phyloP scores from a whole-genome alignment of 768 basidiomycete species.

The Boletus eberwhitei region DNA sequence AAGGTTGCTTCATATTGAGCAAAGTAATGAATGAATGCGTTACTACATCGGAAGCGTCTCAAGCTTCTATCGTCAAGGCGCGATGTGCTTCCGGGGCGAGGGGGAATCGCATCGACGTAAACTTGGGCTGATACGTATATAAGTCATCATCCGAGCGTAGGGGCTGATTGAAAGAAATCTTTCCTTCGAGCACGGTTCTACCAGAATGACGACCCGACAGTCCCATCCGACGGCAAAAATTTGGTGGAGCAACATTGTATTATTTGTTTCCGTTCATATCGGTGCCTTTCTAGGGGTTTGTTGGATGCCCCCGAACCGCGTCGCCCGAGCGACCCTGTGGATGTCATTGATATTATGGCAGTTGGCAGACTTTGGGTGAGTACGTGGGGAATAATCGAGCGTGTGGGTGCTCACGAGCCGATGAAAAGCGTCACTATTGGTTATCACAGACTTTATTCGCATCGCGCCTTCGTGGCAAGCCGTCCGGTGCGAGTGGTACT shows the following conservation, averaged over 20 bases:
- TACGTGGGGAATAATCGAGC: background rate
- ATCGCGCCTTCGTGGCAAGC: constrained; percentile 4
- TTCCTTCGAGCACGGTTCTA: background rate
- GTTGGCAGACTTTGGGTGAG: constrained; percentile 9
- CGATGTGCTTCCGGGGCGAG: background rate
- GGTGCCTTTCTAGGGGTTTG: constrained; percentile 5
- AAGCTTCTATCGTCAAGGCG: background rate
- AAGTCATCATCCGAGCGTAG: background rate
- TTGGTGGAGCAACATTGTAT: constrained; percentile 5
- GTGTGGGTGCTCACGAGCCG: background rate
- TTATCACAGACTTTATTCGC: constrained; percentile 10
- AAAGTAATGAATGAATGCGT: background rate
- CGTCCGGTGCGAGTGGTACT: constrained; percentile 1
- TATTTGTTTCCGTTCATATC: constrained; percentile 4
- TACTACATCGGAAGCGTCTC: background rate
- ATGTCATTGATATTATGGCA: constrained; percentile 9
- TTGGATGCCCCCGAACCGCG: background rate
- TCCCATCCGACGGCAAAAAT: background rate
- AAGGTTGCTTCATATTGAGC: background rate
- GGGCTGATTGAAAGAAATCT: background rate
- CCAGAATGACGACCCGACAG: background rate
- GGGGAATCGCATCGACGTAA: background rate
- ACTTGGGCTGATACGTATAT: background rate
- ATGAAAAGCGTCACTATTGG: constrained; percentile 9
- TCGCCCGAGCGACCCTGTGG: constrained; percentile 1